Base-by-base conservation (phyloP, 148 eudicot species). In the Persicaria maculosa region DNA sequence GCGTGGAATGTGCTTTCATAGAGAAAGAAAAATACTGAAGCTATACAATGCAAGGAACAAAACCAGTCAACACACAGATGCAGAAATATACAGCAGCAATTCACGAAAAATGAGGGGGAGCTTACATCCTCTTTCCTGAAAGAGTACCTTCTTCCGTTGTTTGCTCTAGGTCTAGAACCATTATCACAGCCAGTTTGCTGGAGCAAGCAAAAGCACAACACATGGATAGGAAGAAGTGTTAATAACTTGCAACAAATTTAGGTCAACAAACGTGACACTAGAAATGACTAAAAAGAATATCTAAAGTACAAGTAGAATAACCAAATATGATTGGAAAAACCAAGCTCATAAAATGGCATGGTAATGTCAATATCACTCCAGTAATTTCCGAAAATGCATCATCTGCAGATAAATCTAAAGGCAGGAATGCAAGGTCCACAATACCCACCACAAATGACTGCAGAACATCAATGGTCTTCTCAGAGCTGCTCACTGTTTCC, bases 71-170 rank as follows among this genome's bases (percentile, higher is more conserved):
- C n/a, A n/a, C n/a, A n/a, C n/a, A n/a, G n/a, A n/a, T n/a, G n/a
- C n/a, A n/a, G n/a, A n/a, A n/a, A n/a, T n/a, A n/a, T n/a, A n/a
- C n/a, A n/a, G n/a, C n/a, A 44, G 4, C 72, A 36, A 53, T 43
- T 70, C 3, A 22, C 44, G 64, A 72, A 50, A 74, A 67, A 44
- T 8, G 36, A 19, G 55, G 61, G 72, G 68, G 47, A 55, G 74
- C 90, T 80, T 85, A 93, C 98, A 76, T 75, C 85, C 16, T 80
- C 89, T 50, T 78, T 81, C 73, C 76, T 85, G 16, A 89, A 74
- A 68, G 77, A 67, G 52, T 82, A 83, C 73, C 80, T 85, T 69
- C 71, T 86, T 72, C 86, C 85, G 68, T 50, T 47, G 79, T 84
- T 86, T 50, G 70, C 75, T 46, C 74, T 79, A 53, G 75, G 54